Percentiles rank a stretch among this genome's conserved stretches.
These are phyloP conservation scores for Rosa multiflora DNA, from an alignment of 306 rosid genomes.

Conservation along the genomic window DNA sequence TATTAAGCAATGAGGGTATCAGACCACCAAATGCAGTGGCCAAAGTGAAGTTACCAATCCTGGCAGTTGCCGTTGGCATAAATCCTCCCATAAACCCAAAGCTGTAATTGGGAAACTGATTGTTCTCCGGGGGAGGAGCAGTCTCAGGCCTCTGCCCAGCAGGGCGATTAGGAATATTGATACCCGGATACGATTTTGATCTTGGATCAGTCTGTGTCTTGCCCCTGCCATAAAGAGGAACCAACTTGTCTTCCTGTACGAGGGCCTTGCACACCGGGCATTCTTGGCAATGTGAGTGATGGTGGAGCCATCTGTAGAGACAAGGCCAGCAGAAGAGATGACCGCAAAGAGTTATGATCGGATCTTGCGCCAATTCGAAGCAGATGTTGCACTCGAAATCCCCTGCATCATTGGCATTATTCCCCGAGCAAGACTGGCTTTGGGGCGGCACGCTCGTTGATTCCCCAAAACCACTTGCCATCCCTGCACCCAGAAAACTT, in stretches of 20 bases:
- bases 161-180: conserved; percentile 78
- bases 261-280: conserved; percentile 97
- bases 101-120: conserved; percentile 59
- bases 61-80: conserved; percentile 72
- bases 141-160: conserved; percentile 80
- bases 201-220: conserved; percentile 75
- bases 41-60: conserved; percentile 81
- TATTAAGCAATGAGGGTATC: conserved; percentile 70
- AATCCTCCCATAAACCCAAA: conserved; percentile 88
- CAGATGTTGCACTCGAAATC: conserved; percentile 97
- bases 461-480: conserved; percentile 73
- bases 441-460: conserved; percentile 50
- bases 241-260: conserved; percentile 69
- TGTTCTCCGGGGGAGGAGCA: conserved; percentile 52
- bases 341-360: conserved; percentile 86
- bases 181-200: conserved; percentile 66
- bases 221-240: conserved; percentile 94
- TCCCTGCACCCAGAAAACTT: conserved; percentile 20
- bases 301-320: conserved; percentile 82
- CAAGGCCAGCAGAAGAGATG: conserved; percentile 97
- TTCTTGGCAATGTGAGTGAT: conserved; percentile 87
- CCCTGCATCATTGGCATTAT: conserved; percentile 55
- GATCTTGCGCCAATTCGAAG: conserved; percentile 89
- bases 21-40: conserved; percentile 82
- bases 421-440: conserved; percentile 50